Conservation (phyloP, 2,329 filamentous ascomycete species). For the Ceratocystis cubensis region DNA sequence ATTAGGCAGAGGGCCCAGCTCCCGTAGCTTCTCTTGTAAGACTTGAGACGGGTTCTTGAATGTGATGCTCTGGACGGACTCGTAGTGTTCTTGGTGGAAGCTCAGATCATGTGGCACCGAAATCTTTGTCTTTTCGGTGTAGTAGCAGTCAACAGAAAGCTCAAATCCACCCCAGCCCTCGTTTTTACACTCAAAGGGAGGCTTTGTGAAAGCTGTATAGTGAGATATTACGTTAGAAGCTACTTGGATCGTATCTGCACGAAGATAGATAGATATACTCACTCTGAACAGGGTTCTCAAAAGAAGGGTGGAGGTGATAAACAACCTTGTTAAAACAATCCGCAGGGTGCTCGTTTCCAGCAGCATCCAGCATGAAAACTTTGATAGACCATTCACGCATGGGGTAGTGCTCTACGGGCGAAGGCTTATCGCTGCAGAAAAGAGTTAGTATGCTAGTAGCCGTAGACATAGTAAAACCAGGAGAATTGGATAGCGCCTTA, state of each 20-base stretch:
- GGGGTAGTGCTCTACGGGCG: slow-evolving; percentile 74
- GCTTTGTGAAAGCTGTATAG: slow-evolving; percentile 58
- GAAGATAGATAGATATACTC: slow-evolving; percentile 30
- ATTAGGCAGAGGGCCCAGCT: slow-evolving; percentile 74
- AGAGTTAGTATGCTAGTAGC: background rate
- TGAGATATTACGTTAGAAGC: background rate
- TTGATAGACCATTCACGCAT: slow-evolving; percentile 88
- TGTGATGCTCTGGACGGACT: slow-evolving; percentile 63
- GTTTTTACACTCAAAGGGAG: slow-evolving; percentile 81
- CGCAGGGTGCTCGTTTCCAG: slow-evolving; percentile 71
- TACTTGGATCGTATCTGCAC: too few species aligned
- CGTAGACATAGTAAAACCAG: background rate
- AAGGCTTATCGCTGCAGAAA: slow-evolving; percentile 57
- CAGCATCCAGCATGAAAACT: slow-evolving; percentile 71
- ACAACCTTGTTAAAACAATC: slow-evolving; percentile 82
- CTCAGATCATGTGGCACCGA: slow-evolving; percentile 79
- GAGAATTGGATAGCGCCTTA: slow-evolving; percentile 37
- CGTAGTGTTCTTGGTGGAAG: slow-evolving; percentile 71
- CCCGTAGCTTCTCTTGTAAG: slow-evolving; percentile 65
- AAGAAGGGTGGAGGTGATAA: slow-evolving; percentile 89
- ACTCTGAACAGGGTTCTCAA: slow-evolving; percentile 79
- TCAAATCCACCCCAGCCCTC: slow-evolving; percentile 99
- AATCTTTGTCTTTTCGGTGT: slow-evolving; percentile 77
- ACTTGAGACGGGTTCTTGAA: slow-evolving; percentile 90
- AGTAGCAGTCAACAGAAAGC: slow-evolving; percentile 73